Evolutionary conservation across 2,329 filamentous ascomycete genomes (phyloP), one percentile per base, ranked within the genome.

Genomic region (Aureobasidium sp.): DNA sequence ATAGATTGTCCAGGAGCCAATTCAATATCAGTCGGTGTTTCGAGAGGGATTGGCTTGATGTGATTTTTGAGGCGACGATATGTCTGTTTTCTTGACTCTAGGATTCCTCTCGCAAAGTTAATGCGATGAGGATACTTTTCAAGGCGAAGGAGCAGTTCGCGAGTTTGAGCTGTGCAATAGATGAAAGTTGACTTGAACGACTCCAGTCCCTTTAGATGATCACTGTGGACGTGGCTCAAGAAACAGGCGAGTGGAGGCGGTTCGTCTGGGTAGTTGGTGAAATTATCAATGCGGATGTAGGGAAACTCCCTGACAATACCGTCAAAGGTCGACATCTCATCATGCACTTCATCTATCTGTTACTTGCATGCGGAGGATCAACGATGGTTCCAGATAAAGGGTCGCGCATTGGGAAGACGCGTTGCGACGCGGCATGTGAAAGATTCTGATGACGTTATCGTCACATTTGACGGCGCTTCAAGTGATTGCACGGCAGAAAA

Each of bases 191-290:
- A 85, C 50, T 85, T 83, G 60, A 92, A 81, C 13, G 81, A 84
- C 68, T 96, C 91, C 1, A 97, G 81, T 0, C 93, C 92, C 39
- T 82, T 82, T 1, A 97, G 82, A 74, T 97, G 93, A 69, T 97
- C 92, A 66, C 88, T 95, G 71, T 97, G 93, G 2, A 95, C 86
- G 81, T 97, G 93, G 73, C 89, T 95, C 29, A 97, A 80, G 71
- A 97, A 96, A 72, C 88, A 94, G 17, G 89, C 92, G 61, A 94
- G 75, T 0, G 91, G 89, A 4, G 88, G 82, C 17, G 75, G 81
- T 17, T 75, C 74, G 6, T 78, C 77, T 4, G 78, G 75, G 51
- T 80, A 79, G 17, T 75, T 77, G 27, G 89, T 84, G 69, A 97
- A 97, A 76, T 87, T 91, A 74, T 97, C 92, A 66, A 97, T 87